Conservation (phyloP, 2,329 filamentous ascomycete genomes). For the Thelonectria rubi region DNA sequence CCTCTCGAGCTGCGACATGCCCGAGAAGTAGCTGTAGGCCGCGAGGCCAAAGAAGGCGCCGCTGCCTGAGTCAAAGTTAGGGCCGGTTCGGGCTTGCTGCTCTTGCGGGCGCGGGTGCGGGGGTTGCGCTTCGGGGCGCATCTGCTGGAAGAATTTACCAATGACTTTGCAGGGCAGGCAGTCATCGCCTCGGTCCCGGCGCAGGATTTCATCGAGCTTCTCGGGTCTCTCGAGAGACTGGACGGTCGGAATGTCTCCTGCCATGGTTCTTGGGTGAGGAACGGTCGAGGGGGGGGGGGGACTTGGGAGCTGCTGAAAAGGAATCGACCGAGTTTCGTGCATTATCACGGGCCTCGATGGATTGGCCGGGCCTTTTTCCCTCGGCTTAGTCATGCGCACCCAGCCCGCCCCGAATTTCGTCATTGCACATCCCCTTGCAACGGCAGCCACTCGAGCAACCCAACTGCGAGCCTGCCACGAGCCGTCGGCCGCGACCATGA, state of each 20-base stretch:
- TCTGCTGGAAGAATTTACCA: constrained; percentile 59
- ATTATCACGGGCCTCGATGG: constrained; percentile 35
- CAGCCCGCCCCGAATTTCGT: constrained; percentile 39
- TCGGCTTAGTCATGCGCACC: constrained; percentile 41
- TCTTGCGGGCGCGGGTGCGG: neutral
- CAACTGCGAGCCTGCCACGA: constrained; percentile 35
- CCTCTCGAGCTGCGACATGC: constrained; percentile 74
- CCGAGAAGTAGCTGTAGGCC: constrained; percentile 80
- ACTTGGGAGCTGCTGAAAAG: constrained; percentile 2
- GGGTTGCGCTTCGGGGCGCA: constrained; percentile 2
- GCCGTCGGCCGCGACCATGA: constrained; percentile 67
- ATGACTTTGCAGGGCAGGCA: constrained; percentile 77
- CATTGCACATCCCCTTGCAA: constrained; percentile 38
- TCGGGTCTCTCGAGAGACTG: constrained; percentile 68
- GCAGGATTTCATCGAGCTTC: constrained; percentile 66
- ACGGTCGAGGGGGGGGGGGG: constrained; percentile 2
- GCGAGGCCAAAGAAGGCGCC: constrained; percentile 79
- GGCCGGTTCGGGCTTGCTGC: constrained; percentile 2
- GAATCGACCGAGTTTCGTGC: constrained; percentile 11
- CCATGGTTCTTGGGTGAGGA: constrained; percentile 38
- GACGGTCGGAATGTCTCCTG: constrained; percentile 56
- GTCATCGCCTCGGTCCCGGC: constrained; percentile 67
- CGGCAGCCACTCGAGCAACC: constrained; percentile 15
- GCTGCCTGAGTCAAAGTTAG: constrained; percentile 63
- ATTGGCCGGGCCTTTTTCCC: constrained; percentile 34